Percentiles rank a stretch among this genome's conserved stretches.
These are phyloP conservation scores for Leccinum ochraceum DNA, from an alignment of 768 basidiomycete species.

Conservation along the genomic window DNA sequence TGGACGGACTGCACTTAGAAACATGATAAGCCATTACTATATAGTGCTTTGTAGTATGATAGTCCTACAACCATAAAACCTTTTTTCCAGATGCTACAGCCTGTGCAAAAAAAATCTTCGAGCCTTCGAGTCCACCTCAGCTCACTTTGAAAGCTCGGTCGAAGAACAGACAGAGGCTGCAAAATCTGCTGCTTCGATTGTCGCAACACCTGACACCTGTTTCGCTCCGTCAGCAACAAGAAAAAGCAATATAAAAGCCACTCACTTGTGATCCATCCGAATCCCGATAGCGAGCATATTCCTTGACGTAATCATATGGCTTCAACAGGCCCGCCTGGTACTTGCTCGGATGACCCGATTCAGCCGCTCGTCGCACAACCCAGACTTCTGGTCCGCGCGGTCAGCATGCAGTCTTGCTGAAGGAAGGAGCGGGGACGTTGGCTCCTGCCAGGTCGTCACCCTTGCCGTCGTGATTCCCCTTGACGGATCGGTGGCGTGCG, in stretches of 20 bases:
- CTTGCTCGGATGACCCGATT: conserved; percentile 93
- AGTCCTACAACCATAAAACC: too few species aligned
- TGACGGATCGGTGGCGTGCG: conserved; percentile 21
- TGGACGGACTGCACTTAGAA: too few species aligned
- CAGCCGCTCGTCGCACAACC: conserved; percentile 80
- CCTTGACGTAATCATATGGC: conserved; percentile 96
- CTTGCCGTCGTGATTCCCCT: conserved; percentile 10
- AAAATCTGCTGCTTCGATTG: conserved; percentile 91
- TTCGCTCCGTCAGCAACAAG: background rate
- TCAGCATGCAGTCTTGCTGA: conserved; percentile 73
- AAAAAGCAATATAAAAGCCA: conserved; percentile 18
- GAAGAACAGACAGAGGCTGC: conserved; percentile 67
- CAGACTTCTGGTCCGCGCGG: conserved; percentile 95
- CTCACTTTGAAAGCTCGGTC: background rate
- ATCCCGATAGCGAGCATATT: conserved; percentile 87
- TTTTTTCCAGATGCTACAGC: too few species aligned
- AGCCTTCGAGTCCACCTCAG: background rate
- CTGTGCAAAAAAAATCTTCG: background rate
- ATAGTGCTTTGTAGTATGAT: too few species aligned
- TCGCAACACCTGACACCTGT: conserved; percentile 70
- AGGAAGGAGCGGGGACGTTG: conserved; percentile 56
- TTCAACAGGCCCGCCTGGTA: conserved; percentile 94
- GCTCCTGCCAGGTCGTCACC: conserved; percentile 31
- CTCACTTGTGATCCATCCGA: conserved; percentile 90
- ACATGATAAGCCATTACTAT: too few species aligned